Evolutionary conservation across 768 basidiomycete species (phyloP).

Genomic region (Gloeophyllum trabeum): DNA sequence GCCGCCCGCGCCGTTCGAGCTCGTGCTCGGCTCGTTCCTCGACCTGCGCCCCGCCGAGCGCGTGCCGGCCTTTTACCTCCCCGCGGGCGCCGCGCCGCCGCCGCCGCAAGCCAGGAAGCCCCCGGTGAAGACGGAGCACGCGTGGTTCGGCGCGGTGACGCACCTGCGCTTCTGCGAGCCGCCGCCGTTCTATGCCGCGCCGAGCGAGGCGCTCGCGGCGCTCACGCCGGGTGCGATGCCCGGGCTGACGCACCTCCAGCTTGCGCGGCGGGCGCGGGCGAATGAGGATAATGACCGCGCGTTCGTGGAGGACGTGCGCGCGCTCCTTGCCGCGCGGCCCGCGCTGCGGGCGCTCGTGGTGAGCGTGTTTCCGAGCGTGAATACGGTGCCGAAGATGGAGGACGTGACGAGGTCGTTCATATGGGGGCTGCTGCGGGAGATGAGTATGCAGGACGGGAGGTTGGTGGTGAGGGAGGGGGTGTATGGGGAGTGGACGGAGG

Average conservation of each 20-base stretch:
- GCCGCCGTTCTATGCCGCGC: slow-evolving; percentile 23
- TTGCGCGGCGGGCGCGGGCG: slow-evolving; percentile 27
- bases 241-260: slow-evolving; percentile 26
- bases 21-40: slow-evolving; percentile 5
- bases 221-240: slow-evolving; percentile 18
- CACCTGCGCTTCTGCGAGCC: slow-evolving; percentile 30
- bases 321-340: slow-evolving; percentile 17
- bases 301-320: slow-evolving; percentile 22
- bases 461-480: slow-evolving; percentile 7
- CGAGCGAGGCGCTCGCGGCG: slow-evolving; percentile 18
- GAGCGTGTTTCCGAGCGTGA: slow-evolving; percentile 17
- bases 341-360: slow-evolving; percentile 24
- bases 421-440: slow-evolving; percentile 6
- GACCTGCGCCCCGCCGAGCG: slow-evolving; percentile 1
- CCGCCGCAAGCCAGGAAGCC: neutral
- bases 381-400: neutral
- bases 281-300: slow-evolving; percentile 28
- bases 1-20: slow-evolving; percentile 2
- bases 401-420: slow-evolving; percentile 2
- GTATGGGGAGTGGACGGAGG: slow-evolving; percentile 4
- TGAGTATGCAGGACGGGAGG: slow-evolving; percentile 8
- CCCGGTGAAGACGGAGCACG: too few relatives aligned
- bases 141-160: slow-evolving; percentile 15
- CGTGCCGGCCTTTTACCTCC: slow-evolving; percentile 20
- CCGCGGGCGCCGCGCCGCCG: slow-evolving; percentile 9